Conservation (phyloP, 208 protist species). For the Leishmania arabica region DNA sequence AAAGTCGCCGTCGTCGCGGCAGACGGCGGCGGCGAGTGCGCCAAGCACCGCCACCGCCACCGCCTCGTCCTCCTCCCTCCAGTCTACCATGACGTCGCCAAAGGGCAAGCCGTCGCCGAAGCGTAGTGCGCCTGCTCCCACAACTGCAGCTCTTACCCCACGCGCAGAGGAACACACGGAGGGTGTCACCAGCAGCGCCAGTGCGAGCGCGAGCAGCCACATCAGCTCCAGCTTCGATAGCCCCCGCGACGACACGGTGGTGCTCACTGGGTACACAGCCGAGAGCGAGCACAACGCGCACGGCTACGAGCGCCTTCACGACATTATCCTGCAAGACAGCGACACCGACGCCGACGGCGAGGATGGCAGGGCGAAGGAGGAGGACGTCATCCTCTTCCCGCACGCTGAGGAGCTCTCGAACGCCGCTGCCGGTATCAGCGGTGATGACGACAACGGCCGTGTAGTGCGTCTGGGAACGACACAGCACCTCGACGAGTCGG, state of each 20-base stretch:
- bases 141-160: slow-evolving; percentile 1
- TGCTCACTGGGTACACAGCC: not conserved
- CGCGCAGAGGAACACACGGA: slow-evolving; percentile 1
- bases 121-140: not conserved
- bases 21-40: not conserved
- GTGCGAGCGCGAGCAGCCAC: slow-evolving; percentile 14
- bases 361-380: slow-evolving; percentile 28
- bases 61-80: not conserved
- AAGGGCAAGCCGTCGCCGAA: slow-evolving; percentile 11
- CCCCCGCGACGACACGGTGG: slow-evolving; percentile 7
- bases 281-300: slow-evolving; percentile 16
- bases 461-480: slow-evolving; percentile 74
- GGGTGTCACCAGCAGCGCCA: slow-evolving; percentile 21
- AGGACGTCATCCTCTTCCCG: slow-evolving; percentile 81
- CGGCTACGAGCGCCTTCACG: slow-evolving; percentile 47
- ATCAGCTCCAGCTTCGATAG: slow-evolving; percentile 2
- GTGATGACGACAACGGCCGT: slow-evolving; percentile 16
- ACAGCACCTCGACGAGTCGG: slow-evolving; percentile 81
- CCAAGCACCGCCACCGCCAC: not conserved
- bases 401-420: slow-evolving; percentile 67
- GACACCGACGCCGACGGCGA: slow-evolving; percentile 32
- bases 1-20: slow-evolving; percentile 3
- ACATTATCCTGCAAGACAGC: slow-evolving; percentile 79
- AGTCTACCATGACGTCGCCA: not conserved
- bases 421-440: slow-evolving; percentile 3